Conservation (phyloP, 2,329 filamentous ascomycete genomes). For the Penicillium hordei region DNA sequence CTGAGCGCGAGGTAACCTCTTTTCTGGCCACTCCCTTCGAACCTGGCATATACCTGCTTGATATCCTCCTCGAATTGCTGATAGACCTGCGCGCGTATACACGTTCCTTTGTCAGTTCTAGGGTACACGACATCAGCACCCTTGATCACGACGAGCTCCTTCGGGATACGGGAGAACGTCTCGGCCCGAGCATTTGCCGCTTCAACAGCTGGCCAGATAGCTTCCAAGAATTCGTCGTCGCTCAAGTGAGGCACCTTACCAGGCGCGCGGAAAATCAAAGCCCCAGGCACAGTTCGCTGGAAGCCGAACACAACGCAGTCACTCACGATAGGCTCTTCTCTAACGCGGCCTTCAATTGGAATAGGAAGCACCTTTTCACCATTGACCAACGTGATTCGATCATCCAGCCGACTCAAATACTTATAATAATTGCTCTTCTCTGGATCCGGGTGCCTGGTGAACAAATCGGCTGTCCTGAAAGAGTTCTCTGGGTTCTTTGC, state of each 20-base stretch:
- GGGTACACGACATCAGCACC: slow-evolving; percentile 49
- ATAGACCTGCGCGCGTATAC: slow-evolving; percentile 56
- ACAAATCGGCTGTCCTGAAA: slow-evolving; percentile 60
- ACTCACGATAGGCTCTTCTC: slow-evolving; percentile 53
- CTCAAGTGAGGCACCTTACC: slow-evolving; percentile 52
- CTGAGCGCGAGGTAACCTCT: slow-evolving; percentile 19
- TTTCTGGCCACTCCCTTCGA: slow-evolving; percentile 45
- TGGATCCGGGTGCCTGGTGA: slow-evolving; percentile 44
- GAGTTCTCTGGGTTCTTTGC: slow-evolving; percentile 49
- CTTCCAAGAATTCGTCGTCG: slow-evolving; percentile 44
- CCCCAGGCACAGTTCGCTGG: slow-evolving; percentile 53
- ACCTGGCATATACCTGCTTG: slow-evolving; percentile 44
- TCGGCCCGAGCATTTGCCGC: slow-evolving; percentile 53
- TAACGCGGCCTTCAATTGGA: slow-evolving; percentile 54
- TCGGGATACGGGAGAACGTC: slow-evolving; percentile 55
- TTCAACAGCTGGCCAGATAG: slow-evolving; percentile 53
- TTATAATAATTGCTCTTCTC: slow-evolving; percentile 43
- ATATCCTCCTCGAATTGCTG: slow-evolving; percentile 51
- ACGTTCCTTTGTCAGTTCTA: slow-evolving; percentile 58
- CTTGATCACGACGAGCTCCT: slow-evolving; percentile 55
- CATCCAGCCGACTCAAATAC: slow-evolving; percentile 48
- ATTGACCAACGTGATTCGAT: slow-evolving; percentile 50
- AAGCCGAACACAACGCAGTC: slow-evolving; percentile 60
- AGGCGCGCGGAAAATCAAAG: slow-evolving; percentile 50
- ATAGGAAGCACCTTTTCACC: slow-evolving; percentile 53